Base-by-base conservation (phyloP, 176 grass and related monocot species). In the Canna indica region DNA sequence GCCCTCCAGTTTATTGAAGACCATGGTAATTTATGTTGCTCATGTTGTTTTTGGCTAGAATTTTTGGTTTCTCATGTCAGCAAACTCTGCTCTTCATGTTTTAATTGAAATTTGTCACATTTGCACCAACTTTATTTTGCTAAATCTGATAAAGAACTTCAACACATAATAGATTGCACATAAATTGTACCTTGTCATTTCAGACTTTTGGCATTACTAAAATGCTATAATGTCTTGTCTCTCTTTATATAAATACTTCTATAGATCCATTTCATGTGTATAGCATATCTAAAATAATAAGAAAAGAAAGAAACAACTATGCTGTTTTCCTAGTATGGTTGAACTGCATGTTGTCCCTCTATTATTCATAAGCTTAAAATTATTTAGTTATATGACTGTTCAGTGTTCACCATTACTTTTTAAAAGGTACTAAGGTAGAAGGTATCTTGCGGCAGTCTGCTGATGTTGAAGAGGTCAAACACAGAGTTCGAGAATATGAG, bases 401-500 rank as follows among this genome's bases (percentile, higher is more conserved):
- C 20, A 60, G 31, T 36, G 32, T 36, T 17, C 57, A 52, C 30
- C 52, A 24, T 39, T 72, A 36, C 53, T n/a, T 85, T 36, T 78
- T 9, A 33, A 59, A 36, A 99, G 94, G 94, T 71, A 67, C 84
- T 64, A 99, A 99, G 73, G 86, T 93, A 75, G 94, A 99, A 90
- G 94, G 94, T 42, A 82, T 99, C 50, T 82, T 99, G 52, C 82
- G 94, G 34, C 89, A 99, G 72, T 99, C 94, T 79, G 94, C 94
- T 83, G 94, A 99, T 75, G 94, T 99, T 76, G 94, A 99, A 99
- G 94, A 99, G 85, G 94, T 99, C 68, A 86, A 93, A 72, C 79
- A 80, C 52, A 88, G 94, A 87, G 70, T 99, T 82, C 77, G 42
- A 38, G 86, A 92, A 83, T 99, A 99, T 73, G 94, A 99, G 77